A percentile compares a stretch with the other conserved stretches of the same genome.
Evolutionary conservation across 176 grass and related monocot species (phyloP).

Genomic region (Puya raimondii): DNA sequence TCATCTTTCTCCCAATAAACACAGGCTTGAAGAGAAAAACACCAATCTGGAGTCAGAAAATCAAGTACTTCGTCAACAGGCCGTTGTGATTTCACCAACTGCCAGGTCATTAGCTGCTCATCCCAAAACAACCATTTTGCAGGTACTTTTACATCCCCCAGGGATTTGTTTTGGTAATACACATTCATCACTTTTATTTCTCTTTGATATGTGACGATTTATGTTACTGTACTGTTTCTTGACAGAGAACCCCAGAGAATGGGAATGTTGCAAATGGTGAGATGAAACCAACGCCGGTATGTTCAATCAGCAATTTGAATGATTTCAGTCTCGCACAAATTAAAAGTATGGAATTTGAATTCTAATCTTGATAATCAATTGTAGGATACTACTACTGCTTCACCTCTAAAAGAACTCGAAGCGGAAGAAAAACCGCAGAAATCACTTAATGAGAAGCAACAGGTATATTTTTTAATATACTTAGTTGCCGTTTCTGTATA

Average conservation of each 20-base stretch:
- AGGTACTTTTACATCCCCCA: conserved; percentile 16
- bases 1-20: conserved; percentile 22
- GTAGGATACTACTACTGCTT: conserved; percentile 55
- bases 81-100: conserved; percentile 86
- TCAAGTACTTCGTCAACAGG: conserved; percentile 94
- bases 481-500: not conserved
- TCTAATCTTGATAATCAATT: conserved; percentile 33
- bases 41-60: conserved; percentile 91
- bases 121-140: conserved; percentile 43
- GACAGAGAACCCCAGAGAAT: conserved; percentile 64
- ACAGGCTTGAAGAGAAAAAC: conserved; percentile 86
- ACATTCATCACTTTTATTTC: conserved; percentile 3
- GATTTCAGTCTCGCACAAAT: not conserved
- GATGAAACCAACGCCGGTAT: conserved; percentile 62
- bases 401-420: conserved; percentile 60
- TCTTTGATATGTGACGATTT: conserved; percentile 17
- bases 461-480: conserved; percentile 35
- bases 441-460: conserved; percentile 96
- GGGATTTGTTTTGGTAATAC: conserved; percentile 18
- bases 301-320: conserved; percentile 18
- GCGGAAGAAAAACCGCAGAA: conserved; percentile 95
- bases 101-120: conserved; percentile 65
- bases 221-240: conserved; percentile 25
- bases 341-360: not conserved
- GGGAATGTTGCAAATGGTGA: conserved; percentile 51